Evolutionary conservation across 768 basidiomycete species (phyloP).

Genomic region (Lentinus brumalis): DNA sequence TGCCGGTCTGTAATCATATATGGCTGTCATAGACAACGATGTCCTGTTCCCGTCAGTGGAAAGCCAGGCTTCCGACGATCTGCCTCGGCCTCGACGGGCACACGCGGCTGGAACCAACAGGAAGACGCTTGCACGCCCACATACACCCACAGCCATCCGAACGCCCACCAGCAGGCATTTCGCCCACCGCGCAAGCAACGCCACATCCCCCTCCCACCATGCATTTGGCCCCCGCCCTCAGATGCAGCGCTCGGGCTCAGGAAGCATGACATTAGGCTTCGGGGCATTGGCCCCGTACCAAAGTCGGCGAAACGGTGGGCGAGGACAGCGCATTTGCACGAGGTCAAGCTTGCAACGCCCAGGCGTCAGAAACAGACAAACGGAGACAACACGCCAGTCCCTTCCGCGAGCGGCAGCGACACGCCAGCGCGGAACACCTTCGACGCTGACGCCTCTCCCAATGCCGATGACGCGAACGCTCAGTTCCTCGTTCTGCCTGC

Average conservation of each 20-base stretch:
- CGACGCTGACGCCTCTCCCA: neutral
- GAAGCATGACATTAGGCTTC: conserved; percentile 24
- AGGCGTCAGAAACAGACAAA: neutral
- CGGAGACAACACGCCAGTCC: neutral
- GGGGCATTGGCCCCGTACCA: conserved; percentile 38
- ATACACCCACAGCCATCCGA: conserved; percentile 25
- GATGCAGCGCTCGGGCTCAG: conserved; percentile 49
- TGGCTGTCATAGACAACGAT: conserved; percentile 8
- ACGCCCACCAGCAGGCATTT: conserved; percentile 19
- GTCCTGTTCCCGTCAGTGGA: conserved; percentile 22
- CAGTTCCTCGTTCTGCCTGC: conserved; percentile 13
- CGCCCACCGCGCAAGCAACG: conserved; percentile 19
- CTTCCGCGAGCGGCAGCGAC: neutral
- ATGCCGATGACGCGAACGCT: neutral
- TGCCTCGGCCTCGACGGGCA: conserved; percentile 3
- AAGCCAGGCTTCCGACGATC: conserved; percentile 13
- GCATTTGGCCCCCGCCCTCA: conserved; percentile 33
- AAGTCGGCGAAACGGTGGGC: conserved; percentile 61
- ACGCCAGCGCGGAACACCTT: neutral
- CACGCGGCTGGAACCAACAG: conserved; percentile 8
- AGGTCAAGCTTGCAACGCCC: conserved; percentile 40
- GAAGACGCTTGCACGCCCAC: conserved; percentile 15
- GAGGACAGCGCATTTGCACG: conserved; percentile 68
- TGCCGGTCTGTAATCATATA: neutral
- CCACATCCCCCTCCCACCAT: conserved; percentile 34